Evolutionary conservation across 2,329 filamentous ascomycete genomes (phyloP).

Genomic region (Fusarium paranaense): DNA sequence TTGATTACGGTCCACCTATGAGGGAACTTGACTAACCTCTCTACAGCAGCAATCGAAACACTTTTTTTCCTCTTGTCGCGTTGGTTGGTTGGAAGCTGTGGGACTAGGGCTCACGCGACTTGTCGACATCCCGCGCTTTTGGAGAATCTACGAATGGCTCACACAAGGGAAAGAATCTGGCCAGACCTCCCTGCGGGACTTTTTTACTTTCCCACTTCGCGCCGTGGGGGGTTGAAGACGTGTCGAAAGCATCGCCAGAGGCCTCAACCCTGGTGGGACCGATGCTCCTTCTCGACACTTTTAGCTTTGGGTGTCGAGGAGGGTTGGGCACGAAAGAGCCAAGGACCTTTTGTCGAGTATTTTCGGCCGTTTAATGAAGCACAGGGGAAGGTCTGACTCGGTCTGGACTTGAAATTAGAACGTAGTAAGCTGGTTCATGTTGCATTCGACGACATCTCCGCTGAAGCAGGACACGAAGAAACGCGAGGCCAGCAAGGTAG

Average conservation of each 20-base stretch:
- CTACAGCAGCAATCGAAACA: not conserved
- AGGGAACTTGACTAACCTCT: not conserved
- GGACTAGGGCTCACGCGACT: not conserved
- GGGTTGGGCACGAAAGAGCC: not conserved
- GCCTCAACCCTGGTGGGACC: constrained; percentile 71
- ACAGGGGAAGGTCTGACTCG: constrained; percentile 59
- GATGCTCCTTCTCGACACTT: constrained; percentile 68
- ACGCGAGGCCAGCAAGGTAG: not conserved
- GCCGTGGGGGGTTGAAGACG: constrained; percentile 38
- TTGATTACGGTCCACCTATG: not conserved
- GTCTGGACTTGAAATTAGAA: constrained; percentile 56
- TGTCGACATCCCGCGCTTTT: not conserved
- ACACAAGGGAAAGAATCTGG: constrained; percentile 48
- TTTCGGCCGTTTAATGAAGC: constrained; percentile 54
- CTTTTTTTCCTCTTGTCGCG: not conserved
- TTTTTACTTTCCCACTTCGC: constrained; percentile 1
- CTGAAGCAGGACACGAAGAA: not conserved
- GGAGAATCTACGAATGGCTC: constrained; percentile 68
- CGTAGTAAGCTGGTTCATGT: not conserved
- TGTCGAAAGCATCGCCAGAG: constrained; percentile 69
- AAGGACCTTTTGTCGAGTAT: not conserved
- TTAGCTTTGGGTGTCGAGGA: not conserved
- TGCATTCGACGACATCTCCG: not conserved
- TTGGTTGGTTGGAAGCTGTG: not conserved
- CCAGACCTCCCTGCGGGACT: constrained; percentile 10